Percentiles rank a stretch among this genome's conserved stretches.
phyloP scores from a whole-genome alignment of 352 stramenopile genomes.

The Globisporangium carolinianum region DNA sequence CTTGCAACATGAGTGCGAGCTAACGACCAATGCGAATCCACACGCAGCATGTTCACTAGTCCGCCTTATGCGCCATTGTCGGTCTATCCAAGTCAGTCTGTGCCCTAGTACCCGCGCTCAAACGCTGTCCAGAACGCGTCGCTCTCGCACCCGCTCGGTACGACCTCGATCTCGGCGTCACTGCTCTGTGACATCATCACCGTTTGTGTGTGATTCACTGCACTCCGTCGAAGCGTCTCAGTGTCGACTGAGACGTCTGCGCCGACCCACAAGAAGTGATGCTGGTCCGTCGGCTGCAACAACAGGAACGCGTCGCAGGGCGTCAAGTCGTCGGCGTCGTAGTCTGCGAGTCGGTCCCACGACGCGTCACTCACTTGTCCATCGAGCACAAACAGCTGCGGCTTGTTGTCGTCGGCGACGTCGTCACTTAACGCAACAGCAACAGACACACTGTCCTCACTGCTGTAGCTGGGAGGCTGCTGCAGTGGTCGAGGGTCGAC shows the following conservation, averaged over 20 bases:
- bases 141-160: slow-evolving; percentile 31
- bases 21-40: no score
- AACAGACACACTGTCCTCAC: background rate
- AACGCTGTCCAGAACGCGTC: slow-evolving; percentile 56
- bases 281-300: background rate
- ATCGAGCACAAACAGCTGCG: slow-evolving; percentile 38
- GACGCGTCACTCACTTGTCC: background rate
- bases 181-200: background rate
- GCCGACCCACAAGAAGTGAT: slow-evolving; percentile 42
- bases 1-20: background rate
- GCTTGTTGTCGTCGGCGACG: background rate
- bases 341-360: slow-evolving; percentile 57
- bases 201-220: slow-evolving; percentile 8
- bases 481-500: background rate
- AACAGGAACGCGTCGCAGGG: slow-evolving; percentile 30
- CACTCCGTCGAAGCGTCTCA: slow-evolving; percentile 13
- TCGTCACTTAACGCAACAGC: background rate
- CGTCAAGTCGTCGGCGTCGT: slow-evolving; percentile 53
- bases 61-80: no score
- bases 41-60: no score
- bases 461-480: background rate
- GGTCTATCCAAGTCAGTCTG: no score
- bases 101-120: slow-evolving; percentile 45
- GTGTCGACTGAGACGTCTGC: slow-evolving; percentile 4
- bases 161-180: slow-evolving; percentile 9